These are phyloP conservation scores for Alternaria rosae DNA, from an alignment of 2,329 filamentous ascomycete species.

Conservation along the genomic window DNA sequence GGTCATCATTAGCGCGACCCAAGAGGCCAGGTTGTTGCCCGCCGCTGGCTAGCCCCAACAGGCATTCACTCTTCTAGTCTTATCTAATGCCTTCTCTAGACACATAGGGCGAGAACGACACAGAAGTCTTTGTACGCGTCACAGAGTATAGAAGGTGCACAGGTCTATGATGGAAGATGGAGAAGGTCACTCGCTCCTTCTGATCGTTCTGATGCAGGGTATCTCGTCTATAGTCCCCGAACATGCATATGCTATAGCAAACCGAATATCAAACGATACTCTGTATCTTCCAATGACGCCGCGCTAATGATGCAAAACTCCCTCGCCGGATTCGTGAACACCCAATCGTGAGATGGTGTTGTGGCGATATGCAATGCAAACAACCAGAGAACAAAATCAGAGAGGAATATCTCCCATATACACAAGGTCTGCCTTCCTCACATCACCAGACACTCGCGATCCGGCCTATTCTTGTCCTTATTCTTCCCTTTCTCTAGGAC, in stretches of 20 bases:
- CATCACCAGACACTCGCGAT: slow-evolving; percentile 56
- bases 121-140: neutral
- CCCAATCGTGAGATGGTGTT: neutral
- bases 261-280: neutral
- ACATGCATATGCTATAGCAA: slow-evolving; percentile 6
- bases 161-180: neutral
- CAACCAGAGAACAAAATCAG: slow-evolving; percentile 2
- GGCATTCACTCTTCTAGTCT: slow-evolving; percentile 30
- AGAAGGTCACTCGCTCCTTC: neutral
- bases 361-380: slow-evolving; percentile 6
- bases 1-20: slow-evolving; percentile 20
- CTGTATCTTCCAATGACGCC: slow-evolving; percentile 29
- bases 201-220: slow-evolving; percentile 20
- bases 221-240: slow-evolving; percentile 32
- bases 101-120: slow-evolving; percentile 18
- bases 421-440: slow-evolving; percentile 31
- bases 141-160: neutral
- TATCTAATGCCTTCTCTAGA: slow-evolving; percentile 37
- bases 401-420: neutral
- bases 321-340: slow-evolving; percentile 1
- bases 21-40: slow-evolving; percentile 42
- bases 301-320: slow-evolving; percentile 28
- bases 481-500: slow-evolving; percentile 34
- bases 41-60: slow-evolving; percentile 26
- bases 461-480: slow-evolving; percentile 46